Evolutionary conservation across 306 rosid species (phyloP).

Genomic region (Vigna trinervia): DNA sequence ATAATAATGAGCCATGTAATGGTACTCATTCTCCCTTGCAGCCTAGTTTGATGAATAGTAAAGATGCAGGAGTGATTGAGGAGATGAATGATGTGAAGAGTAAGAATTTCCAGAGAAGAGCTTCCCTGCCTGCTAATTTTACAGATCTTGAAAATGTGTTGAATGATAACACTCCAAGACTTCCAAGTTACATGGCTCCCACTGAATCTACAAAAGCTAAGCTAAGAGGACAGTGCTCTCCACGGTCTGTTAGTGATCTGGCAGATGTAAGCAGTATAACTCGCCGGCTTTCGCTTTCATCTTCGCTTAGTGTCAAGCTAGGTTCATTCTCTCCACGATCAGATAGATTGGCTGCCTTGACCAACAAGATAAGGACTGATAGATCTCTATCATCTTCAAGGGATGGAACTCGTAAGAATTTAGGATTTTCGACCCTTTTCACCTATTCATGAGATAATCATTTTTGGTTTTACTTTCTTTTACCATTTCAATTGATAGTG

Average conservation of each 20-base stretch:
- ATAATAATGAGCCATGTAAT: constrained; percentile 7
- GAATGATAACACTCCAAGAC: constrained; percentile 32
- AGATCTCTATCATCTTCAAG: constrained; percentile 44
- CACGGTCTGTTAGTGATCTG: constrained; percentile 38
- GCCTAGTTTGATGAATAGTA: neutral
- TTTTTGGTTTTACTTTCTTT: neutral
- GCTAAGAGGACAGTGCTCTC: constrained; percentile 54
- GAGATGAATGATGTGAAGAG: constrained; percentile 34
- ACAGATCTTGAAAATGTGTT: constrained; percentile 38
- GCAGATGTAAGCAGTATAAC: constrained; percentile 30
- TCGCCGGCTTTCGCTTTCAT: constrained; percentile 54
- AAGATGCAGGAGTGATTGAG: constrained; percentile 33
- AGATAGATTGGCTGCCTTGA: constrained; percentile 34
- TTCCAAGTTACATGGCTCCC: constrained; percentile 58
- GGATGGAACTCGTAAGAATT: constrained; percentile 46
- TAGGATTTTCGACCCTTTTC: constrained; percentile 7
- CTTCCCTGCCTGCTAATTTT: constrained; percentile 49
- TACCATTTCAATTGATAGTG: neutral
- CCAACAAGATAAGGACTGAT: constrained; percentile 42
- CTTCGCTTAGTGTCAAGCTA: constrained; percentile 38
- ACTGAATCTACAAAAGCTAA: constrained; percentile 62
- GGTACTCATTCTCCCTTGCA: constrained; percentile 18
- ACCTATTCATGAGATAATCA: neutral
- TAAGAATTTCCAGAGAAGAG: constrained; percentile 45
- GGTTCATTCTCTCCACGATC: constrained; percentile 42